phyloP scores from a whole-genome alignment of 495 filamentous ascomycete genomes.

The Penicillium steckii region DNA sequence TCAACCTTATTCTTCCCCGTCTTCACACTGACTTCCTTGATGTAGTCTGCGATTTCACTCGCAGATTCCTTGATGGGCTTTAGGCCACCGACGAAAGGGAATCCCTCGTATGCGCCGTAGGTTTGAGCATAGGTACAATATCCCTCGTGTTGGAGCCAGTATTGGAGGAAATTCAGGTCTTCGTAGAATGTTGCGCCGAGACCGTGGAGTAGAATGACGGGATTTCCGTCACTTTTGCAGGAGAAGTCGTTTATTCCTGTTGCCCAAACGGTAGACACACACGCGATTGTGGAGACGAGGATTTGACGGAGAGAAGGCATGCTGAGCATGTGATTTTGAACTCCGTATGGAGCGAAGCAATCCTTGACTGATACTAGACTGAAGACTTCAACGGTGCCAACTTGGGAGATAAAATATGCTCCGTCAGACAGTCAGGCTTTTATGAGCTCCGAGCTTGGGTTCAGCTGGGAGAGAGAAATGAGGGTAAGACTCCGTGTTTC shows the following conservation, averaged over 20 bases:
- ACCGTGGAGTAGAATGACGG: conserved; percentile 52
- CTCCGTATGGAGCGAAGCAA: neutral
- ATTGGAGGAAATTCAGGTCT: conserved; percentile 52
- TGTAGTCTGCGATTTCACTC: conserved; percentile 48
- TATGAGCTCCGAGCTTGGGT: conserved; percentile 1
- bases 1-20: conserved; percentile 48
- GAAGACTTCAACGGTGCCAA: too few relatives aligned
- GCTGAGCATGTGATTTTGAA: neutral
- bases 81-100: conserved; percentile 48
- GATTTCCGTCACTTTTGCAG: conserved; percentile 41
- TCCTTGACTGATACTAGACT: neutral
- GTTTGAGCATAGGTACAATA: conserved; percentile 54
- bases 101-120: conserved; percentile 49
- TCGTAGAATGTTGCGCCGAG: conserved; percentile 51
- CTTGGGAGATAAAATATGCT: neutral
- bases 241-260: conserved; percentile 39
- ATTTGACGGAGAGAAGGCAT: conserved; percentile 21
- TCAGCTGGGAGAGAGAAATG: neutral
- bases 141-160: conserved; percentile 47
- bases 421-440: neutral
- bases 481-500: conserved; percentile 10
- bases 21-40: conserved; percentile 37
- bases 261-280: conserved; percentile 18
- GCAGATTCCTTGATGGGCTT: conserved; percentile 45
- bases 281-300: conserved; percentile 14